Base-by-base conservation (phyloP, 495 filamentous ascomycete species). In the Penicillium parvum region DNA sequence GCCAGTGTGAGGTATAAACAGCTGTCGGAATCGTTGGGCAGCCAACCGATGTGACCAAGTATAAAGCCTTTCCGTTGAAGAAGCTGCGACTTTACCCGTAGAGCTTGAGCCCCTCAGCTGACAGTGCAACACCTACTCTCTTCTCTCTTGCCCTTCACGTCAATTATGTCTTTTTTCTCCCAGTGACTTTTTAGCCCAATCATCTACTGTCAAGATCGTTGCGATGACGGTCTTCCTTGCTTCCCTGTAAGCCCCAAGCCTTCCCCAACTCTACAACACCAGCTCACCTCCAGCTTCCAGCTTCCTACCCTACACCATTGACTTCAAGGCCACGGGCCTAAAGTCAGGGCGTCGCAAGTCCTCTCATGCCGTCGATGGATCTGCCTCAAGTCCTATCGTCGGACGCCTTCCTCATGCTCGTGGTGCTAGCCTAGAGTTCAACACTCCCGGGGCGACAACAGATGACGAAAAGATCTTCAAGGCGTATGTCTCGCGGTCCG, bases 371-470 rank as follows among this genome's bases (percentile, higher is more conserved):
- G 47, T 61, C 9, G 51, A 66, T 69, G 61, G 51, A 65, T 75
- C 30, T 64, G 61, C 49, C 65, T 73, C 27, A 2, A 35, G 33
- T 4, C 75, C 28, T 67, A 55, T 61, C n/a, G 40, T 59, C 49
- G 60, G 60, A 7, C 56, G 55, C 7, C 34, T 58, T 18, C 47
- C 60, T 12, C 60, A 57, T 27, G 8, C 41, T 11, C 49, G 50
- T 41, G 47, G 47, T 8, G 23, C 50, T 57, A 53, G 63, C 56
- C 43, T 60, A 57, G 48, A 82, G 27, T 52, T 75, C 18, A n/a
- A n/a, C n/a, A 86, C 79, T 2, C 84, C 85, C 0, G 78, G 72
- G 12, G 77, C 80, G 7, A 77, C 78, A 4, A 69, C 70, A 8
- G 71, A 77, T 7, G 64, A 81, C 48, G 74, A 77, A 37, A 69